Base-by-base conservation (phyloP, 2,329 filamentous ascomycete species). In the Macrophomina pseudophaseolina region DNA sequence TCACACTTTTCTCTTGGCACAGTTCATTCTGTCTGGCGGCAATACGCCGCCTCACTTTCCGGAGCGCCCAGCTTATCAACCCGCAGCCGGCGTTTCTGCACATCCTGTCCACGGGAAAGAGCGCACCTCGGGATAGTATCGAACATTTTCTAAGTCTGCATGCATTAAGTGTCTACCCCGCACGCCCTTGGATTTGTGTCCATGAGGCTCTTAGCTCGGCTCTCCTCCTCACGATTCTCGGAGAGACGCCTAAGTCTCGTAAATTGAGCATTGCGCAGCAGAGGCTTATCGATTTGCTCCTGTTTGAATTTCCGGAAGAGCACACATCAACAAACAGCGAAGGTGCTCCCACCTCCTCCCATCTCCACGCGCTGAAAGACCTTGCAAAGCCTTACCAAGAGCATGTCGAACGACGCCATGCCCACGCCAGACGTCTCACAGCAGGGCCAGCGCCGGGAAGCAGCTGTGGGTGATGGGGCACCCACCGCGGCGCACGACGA, bases 141-240 rank as follows among this genome's bases (percentile, higher is more conserved):
- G 59, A 18, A 9, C n/a, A 53, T 6, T 66, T 66, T 30, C 23
- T 66, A 3, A 32, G 40, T 12, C 35, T 66, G 23, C 44, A 59
- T 11, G 42, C 64, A 1, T 7, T 66, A 12, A 66, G n/a, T 9
- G 35, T 66, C 5, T 66, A 52, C 7, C 53, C 64, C 3, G 48
- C 46, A 7, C 52, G 64, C 5, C 51, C 64, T 7, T 66, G 64
- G 64, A 38, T 59, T 6, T 38, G 44, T 18, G 42, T 66, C 18
- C 64, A 66, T 35, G 64, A 66, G 12, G 64, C 53, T 4, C 33
- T 66, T 2, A 59, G 64, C 28, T 66, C 64, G 7, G 64, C 64
- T 4, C 53, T 66, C 30, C 46, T 66, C 9, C 64, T 60, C 7
- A 38, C 64, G 1, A 58, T 49, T 16, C 64, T 66, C 14, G 64